Evolutionary conservation across 2,329 filamentous ascomycete genomes (phyloP), one percentile per base, ranked within the genome.

Genomic region (Chalaropsis thielavioides): DNA sequence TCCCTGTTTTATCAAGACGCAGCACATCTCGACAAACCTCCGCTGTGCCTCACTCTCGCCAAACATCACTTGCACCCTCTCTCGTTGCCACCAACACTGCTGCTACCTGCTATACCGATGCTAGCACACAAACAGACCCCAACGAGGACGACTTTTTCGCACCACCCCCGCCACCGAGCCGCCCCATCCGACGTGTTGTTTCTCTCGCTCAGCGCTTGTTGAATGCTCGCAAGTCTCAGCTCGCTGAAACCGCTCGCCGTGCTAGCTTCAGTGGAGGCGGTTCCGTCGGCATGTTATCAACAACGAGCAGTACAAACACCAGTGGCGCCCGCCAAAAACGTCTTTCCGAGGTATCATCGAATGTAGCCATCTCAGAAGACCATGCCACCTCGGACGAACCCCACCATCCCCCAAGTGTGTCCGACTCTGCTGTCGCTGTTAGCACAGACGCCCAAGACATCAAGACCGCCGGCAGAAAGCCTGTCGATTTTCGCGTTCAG

Each of bases 91-190:
- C 43, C 41, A 49, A 8, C 60, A 38, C 31, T 44, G 3, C 38
- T 19, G 24, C 41, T 31, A 27, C 15, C 38, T 24, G 74, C 75
- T 84, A 84, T 68, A 73, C 77, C 62, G 79, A 84, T 69, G 78
- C 74, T 10, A 72, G 74, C 4, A 76, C 81, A 1, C 82, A 85
- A 69, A 84, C 82, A 0, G 82, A 83, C 38, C 76, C 78, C 0
- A 79, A 81, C 0, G 75, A 78, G 40, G 80, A 79, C 15, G 78
- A 79, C 66, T 83, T 80, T 80, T 82, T 79, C 67, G 80, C 77
- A 67, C 73, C 74, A 38, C 68, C 71, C 1, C 69, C 66, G 4
- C 72, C 72, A 59, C 70, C 74, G 0, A 71, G 74, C 0, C 76
- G 75, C 46, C 74, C 75, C 0, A 80, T 74, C 68, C 79, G 78